Base-by-base conservation (phyloP, 1,284 basidiomycete genomes). In the Rhodotorula sp. region DNA sequence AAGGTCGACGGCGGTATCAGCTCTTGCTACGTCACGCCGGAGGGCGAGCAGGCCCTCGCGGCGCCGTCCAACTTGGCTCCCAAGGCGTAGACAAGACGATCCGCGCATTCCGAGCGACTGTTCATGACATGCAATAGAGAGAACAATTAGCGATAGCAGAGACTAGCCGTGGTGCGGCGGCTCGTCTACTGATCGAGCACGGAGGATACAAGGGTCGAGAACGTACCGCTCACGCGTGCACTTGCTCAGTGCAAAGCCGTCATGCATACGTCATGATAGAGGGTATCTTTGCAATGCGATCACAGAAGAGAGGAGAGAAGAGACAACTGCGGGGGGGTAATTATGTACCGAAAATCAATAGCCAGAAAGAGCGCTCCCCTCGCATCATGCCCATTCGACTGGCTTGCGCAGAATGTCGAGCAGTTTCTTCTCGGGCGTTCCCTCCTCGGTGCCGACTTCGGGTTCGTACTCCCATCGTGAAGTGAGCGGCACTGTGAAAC, bases 401-500 rank as follows among this genome's bases (percentile, higher is more conserved):
- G 93, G 89, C 39, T 83, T 86, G 80, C 85, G 88, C 76, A 95
- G 81, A n/a, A 90, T 87, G 71, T 87, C 84, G 62, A 90, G 75
- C 71, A 94, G 79, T 79, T 87, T 85, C 49, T 86, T 89, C 80
- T 96, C 93, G 75, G 88, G 87, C 26, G 87, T 89, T 1, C 87
- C 89, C 73, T 86, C 86, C 54, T 87, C 84, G 21, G 84, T 83
- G 5, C 91, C 92, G 76, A 95, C 80, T 20, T 92, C 90, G 39
- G 87, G 87, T 88, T 90, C 90, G 82, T 97, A 97, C 83, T 97
- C 94, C 94, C 94, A 97, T 72, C 93, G 85, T 46, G 91, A 92
- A 1, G 88, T 90, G 83, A 95, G 90, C 0, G 94, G 95, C 69
- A 97, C 75, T 76, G 67, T 39, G 23, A 4, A 46, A 43, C 12